Evolutionary conservation across 345 rosid genomes (phyloP).

Genomic region (Moringa oleifera): DNA sequence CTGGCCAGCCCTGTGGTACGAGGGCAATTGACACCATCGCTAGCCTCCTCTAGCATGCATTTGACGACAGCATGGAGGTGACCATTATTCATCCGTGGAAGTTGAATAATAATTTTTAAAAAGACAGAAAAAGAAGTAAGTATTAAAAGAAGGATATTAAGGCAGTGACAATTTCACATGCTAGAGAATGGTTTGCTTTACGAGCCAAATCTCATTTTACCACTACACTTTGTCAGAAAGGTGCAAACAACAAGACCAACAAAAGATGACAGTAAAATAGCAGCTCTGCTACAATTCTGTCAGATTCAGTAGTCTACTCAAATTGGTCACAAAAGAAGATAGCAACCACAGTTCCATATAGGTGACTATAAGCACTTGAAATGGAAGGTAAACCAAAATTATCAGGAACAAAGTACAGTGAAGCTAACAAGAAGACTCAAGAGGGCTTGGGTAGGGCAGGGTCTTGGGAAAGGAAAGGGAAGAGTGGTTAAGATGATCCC

Average conservation of each 20-base stretch:
- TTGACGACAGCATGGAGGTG: neutral
- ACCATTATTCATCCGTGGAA: too few relatives aligned
- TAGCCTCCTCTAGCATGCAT: neutral
- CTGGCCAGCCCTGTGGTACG: too few relatives aligned
- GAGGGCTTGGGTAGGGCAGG: too few relatives aligned
- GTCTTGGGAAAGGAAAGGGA: too few relatives aligned
- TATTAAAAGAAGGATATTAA: too few relatives aligned
- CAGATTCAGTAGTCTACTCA: conserved; percentile 1
- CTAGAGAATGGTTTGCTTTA: neutral
- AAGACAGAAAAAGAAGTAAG: neutral
- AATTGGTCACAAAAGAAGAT: neutral
- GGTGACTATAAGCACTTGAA: neutral
- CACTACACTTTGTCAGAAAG: neutral
- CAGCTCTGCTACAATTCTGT: conserved; percentile 2
- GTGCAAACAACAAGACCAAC: neutral
- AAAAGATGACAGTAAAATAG: conserved; percentile 2
- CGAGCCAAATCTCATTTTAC: neutral
- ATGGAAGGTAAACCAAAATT: too few relatives aligned
- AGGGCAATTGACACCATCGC: neutral
- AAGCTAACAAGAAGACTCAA: too few relatives aligned
- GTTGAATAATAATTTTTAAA: too few relatives aligned
- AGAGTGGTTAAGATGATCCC: too few relatives aligned
- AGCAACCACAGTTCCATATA: neutral
- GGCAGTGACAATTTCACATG: too few relatives aligned
- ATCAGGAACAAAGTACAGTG: too few relatives aligned